phyloP scores from a whole-genome alignment of 2,329 filamentous ascomycete species.

The Torrubiella hemipterigena region DNA sequence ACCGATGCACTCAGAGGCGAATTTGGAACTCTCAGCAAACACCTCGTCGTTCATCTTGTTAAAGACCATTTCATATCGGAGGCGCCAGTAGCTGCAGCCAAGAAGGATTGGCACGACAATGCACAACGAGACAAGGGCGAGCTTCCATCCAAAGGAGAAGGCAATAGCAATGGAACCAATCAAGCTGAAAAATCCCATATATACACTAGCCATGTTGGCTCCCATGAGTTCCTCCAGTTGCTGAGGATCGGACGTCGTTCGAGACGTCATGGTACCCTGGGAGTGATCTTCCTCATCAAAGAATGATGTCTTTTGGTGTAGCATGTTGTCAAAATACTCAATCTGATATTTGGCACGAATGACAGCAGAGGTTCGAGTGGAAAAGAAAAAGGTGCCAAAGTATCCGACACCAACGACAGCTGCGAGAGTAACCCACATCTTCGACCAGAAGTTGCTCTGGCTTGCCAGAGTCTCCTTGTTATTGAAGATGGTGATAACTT shows the following conservation, averaged over 20 bases:
- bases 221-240: conserved; percentile 52
- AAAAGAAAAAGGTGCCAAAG: conserved; percentile 23
- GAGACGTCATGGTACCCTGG: conserved; percentile 46
- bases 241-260: conserved; percentile 43
- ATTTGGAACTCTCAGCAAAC: conserved; percentile 61
- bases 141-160: conserved; percentile 66
- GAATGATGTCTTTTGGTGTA: conserved; percentile 46
- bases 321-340: conserved; percentile 48
- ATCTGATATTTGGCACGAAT: conserved; percentile 43
- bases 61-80: conserved; percentile 52
- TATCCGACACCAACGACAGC: conserved; percentile 40
- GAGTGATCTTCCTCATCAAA: conserved; percentile 50
- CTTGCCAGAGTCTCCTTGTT: conserved; percentile 20
- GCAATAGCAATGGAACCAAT: conserved; percentile 53
- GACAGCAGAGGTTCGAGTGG: conserved; percentile 33
- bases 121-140: conserved; percentile 55
- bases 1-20: conserved; percentile 61
- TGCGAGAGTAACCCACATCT: conserved; percentile 53
- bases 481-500: conserved; percentile 37
- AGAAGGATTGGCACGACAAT: conserved; percentile 43
- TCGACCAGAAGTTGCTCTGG: conserved; percentile 47
- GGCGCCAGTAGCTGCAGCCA: conserved; percentile 34
- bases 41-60: conserved; percentile 56
- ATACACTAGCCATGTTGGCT: conserved; percentile 50
- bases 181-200: conserved; percentile 53